Conservation (phyloP, 1,284 basidiomycete genomes). For the Violaceomyces palustris region DNA sequence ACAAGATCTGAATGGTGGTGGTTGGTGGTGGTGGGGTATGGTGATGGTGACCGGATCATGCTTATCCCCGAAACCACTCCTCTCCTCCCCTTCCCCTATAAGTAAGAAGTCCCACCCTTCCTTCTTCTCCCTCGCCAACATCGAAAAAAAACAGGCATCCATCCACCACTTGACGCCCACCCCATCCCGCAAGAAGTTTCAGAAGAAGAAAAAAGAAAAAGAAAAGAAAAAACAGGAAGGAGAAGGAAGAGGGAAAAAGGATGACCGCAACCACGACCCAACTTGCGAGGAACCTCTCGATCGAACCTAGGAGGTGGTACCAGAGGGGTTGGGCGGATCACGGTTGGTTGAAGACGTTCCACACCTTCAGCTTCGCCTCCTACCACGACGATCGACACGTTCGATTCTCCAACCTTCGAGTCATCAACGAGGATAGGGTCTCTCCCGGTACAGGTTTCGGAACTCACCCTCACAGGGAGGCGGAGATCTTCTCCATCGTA, state of each 20-base stretch:
- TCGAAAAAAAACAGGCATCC: no score
- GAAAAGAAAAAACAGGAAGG: no score
- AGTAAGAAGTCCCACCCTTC: no score
- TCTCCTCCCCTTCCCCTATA: no score
- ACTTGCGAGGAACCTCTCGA: conserved; percentile 7
- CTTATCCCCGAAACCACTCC: no score
- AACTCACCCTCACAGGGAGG: conserved; percentile 66
- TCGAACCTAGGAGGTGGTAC: conserved; percentile 19
- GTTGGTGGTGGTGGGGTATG: no score
- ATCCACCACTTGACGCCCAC: no score
- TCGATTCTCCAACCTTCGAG: conserved; percentile 55
- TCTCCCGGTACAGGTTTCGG: conserved; percentile 74
- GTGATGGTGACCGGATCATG: no score
- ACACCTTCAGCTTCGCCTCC: conserved; percentile 64
- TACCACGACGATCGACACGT: conserved; percentile 64
- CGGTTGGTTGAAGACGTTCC: conserved; percentile 68
- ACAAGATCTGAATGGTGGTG: no score
- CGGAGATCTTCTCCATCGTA: conserved; percentile 87
- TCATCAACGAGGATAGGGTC: conserved; percentile 86
- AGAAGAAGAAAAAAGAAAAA: no score
- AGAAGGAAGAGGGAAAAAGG: conserved; percentile 24
- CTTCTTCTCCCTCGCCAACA: no score
- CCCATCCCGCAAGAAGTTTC: no score
- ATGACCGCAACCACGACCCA: conserved; percentile 11
- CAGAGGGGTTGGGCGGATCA: conserved; percentile 60